Evolutionary conservation across 768 basidiomycete genomes (phyloP).

Genomic region (Leccinum truebloodii): DNA sequence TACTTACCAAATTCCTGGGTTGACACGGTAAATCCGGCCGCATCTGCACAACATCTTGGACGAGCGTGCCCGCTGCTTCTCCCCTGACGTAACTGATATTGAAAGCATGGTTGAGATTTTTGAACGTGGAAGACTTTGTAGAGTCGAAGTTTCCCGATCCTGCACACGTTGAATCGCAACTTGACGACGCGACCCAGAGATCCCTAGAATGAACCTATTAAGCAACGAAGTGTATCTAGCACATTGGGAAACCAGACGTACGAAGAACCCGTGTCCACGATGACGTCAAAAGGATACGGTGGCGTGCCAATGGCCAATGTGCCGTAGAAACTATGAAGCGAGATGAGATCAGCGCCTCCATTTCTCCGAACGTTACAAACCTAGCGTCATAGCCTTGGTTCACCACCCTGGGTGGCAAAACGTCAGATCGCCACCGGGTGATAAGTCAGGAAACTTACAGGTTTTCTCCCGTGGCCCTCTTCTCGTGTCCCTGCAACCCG

Average conservation of each 20-base stretch:
- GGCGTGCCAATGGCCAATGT: conserved; percentile 46
- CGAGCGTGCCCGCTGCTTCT: conserved; percentile 46
- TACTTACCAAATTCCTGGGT: conserved; percentile 55
- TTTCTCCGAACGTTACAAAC: conserved; percentile 30
- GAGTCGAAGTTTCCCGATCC: conserved; percentile 38
- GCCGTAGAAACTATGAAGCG: conserved; percentile 33
- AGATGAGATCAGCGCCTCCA: conserved; percentile 1
- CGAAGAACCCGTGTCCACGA: conserved; percentile 53
- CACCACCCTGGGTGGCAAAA: conserved; percentile 44
- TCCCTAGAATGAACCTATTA: conserved; percentile 38
- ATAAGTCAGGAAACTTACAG: conserved; percentile 34
- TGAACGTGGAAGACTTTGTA: conserved; percentile 38
- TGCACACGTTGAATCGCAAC: conserved; percentile 33
- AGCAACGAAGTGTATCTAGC: neutral
- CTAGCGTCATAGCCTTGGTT: conserved; percentile 67
- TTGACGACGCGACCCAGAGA: conserved; percentile 48
- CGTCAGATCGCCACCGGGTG: neutral
- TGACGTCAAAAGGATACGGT: conserved; percentile 44
- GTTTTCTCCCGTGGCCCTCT: conserved; percentile 49
- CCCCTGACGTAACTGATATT: conserved; percentile 48
- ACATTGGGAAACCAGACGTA: conserved; percentile 16
- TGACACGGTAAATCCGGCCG: conserved; percentile 55
- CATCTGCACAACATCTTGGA: conserved; percentile 69
- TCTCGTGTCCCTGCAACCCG: conserved; percentile 18
- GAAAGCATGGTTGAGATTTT: conserved; percentile 36